Evolutionary conservation across 257 asterid genomes (phyloP), one percentile per base, ranked within the genome.

Genomic region (Scutellaria minor): DNA sequence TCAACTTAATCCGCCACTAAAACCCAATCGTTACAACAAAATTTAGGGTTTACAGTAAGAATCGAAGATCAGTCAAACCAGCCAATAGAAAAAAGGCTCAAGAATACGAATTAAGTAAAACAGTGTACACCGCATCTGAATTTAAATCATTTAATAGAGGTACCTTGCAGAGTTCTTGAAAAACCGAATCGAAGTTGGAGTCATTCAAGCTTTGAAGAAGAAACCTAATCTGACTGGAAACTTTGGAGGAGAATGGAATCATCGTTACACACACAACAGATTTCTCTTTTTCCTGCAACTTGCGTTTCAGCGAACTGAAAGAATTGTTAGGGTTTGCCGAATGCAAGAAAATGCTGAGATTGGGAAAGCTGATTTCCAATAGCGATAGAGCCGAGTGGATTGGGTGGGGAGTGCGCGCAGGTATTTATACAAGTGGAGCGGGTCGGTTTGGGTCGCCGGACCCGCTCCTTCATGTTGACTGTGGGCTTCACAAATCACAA

Each of bases 81-180:
- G 6, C 27, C 47, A 65, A 8, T 2, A 7, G 0, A 41, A 46
- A 18, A 9, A 41, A 73, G 9, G 12, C 40, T 8, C 42, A 11
- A 4, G 11, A 4, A 42, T 3, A 44, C 9, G 7, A 13, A 37
- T 59, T 50, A 14, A 47, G 39, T 41, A 41, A 55, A 31, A 37
- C 10, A 24, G 1, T n/a, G 39, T 53, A 44, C 47, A 31, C 24
- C 13, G 5, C 27, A 3, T n/a, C 42, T 20, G 45, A 72, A 52
- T 61, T 64, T 31, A 35, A 31, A 31, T 31, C 4, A 31, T 4
- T 4, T 2, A 4, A 72, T 20, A 12, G 6, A 44, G 11, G 51
- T 48, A 85, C 99, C 97, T 90, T 82, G 81, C 86, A 72, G 45
- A 95, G 95, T 62, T 92, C 96, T 47, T 82, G 85, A 61, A 88